Percentiles rank a stretch among this genome's conserved stretches.
These are phyloP conservation scores for Porodaedalea pini DNA, from an alignment of 1,284 basidiomycete species.

Conservation along the genomic window DNA sequence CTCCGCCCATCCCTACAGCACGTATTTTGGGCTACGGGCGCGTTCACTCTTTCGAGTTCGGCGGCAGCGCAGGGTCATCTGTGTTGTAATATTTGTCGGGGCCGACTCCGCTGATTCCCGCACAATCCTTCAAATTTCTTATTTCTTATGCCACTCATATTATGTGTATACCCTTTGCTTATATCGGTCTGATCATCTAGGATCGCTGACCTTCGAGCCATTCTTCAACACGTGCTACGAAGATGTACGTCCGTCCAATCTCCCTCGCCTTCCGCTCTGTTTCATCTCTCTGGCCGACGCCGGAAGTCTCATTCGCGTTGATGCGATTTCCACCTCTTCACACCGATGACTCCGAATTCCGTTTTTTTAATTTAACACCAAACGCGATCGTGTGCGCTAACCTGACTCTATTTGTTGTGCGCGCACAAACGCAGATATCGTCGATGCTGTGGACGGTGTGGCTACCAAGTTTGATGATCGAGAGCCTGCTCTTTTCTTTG, in stretches of 20 bases:
- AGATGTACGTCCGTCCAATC: slow-evolving; percentile 11
- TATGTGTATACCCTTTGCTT: not conserved
- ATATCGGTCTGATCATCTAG: slow-evolving; percentile 2
- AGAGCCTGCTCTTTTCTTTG: slow-evolving; percentile 17
- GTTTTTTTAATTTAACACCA: not conserved
- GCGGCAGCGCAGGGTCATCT: no score
- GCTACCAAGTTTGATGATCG: slow-evolving; percentile 18
- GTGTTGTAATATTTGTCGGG: no score
- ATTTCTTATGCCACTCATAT: not conserved
- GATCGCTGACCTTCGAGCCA: slow-evolving; percentile 10
- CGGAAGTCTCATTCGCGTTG: not conserved
- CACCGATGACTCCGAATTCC: not conserved
- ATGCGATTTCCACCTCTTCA: not conserved
- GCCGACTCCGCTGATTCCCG: not conserved
- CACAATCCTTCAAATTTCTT: not conserved
- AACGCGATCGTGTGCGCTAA: not conserved
- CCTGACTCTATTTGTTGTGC: not conserved
- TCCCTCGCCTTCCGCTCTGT: not conserved
- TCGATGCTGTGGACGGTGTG: slow-evolving; percentile 19
- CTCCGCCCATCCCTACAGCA: no score
- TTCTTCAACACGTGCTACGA: slow-evolving; percentile 18
- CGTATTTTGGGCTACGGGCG: no score
- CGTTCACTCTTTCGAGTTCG: no score
- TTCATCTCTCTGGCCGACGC: not conserved
- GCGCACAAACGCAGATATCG: slow-evolving; percentile 6